Evolutionary conservation across 208 protist genomes (phyloP).

Genomic region (Naegleria fowleri): DNA sequence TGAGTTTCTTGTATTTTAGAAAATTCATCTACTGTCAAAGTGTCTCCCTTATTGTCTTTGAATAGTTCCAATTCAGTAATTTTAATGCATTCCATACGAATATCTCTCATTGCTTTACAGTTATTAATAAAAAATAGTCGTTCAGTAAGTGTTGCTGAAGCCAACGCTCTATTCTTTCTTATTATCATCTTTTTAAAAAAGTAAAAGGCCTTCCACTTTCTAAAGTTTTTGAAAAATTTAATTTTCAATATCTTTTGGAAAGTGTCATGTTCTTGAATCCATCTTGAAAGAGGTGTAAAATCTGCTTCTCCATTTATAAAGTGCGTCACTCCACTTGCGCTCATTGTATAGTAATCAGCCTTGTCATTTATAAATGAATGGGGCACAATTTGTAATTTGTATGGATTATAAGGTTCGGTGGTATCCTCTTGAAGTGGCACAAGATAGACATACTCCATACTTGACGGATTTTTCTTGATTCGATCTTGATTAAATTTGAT

Average conservation of each 20-base stretch:
- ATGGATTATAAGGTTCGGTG: constrained; percentile 70
- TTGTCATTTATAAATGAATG: constrained; percentile 67
- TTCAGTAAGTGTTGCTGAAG: constrained; percentile 62
- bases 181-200: constrained; percentile 79
- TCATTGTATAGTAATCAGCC: constrained; percentile 83
- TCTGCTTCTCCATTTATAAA: constrained; percentile 73
- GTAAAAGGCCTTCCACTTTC: constrained; percentile 83
- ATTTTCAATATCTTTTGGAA: constrained; percentile 78
- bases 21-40: not conserved
- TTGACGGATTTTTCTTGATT: not conserved
- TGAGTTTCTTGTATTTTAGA: not conserved
- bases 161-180: constrained; percentile 64
- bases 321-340: constrained; percentile 81
- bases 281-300: constrained; percentile 83
- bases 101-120: constrained; percentile 31
- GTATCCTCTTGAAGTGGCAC: not conserved
- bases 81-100: not conserved
- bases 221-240: constrained; percentile 80
- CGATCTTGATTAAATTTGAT: not conserved
- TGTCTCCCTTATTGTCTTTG: not conserved
- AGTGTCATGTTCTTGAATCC: constrained; percentile 79
- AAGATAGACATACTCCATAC: not conserved
- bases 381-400: constrained; percentile 81
- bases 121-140: constrained; percentile 79
- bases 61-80: not conserved